Evolutionary conservation across 2,329 filamentous ascomycete genomes (phyloP).

Genomic region (Claviceps spartinae): DNA sequence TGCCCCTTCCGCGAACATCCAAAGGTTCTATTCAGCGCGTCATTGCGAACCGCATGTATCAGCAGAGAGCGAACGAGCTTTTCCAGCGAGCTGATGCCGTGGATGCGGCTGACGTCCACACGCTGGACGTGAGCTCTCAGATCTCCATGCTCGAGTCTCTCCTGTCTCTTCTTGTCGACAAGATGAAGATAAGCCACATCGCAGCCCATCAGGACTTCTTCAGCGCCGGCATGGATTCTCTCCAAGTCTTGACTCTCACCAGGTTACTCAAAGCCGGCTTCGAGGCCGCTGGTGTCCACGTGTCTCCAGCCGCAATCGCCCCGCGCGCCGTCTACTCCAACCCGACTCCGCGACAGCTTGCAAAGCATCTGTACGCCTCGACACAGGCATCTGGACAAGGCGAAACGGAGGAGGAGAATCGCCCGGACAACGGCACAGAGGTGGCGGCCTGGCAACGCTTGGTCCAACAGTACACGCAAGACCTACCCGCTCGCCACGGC

Average conservation of each 20-base stretch:
- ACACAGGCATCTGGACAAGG: slow-evolving; percentile 1
- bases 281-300: slow-evolving; percentile 7
- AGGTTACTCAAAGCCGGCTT: slow-evolving; percentile 11
- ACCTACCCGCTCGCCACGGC: slow-evolving; percentile 11
- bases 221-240: slow-evolving; percentile 24
- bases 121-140: slow-evolving; percentile 12
- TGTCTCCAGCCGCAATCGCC: slow-evolving; percentile 7
- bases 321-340: slow-evolving; percentile 17
- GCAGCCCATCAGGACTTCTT: slow-evolving; percentile 23
- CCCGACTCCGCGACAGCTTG: slow-evolving; percentile 15
- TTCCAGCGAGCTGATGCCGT: slow-evolving; percentile 18
- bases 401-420: neutral
- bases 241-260: slow-evolving; percentile 21
- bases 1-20: slow-evolving; percentile 29
- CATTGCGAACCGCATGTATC: slow-evolving; percentile 25
- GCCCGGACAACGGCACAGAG: neutral
- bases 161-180: slow-evolving; percentile 7
- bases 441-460: slow-evolving; percentile 8
- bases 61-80: slow-evolving; percentile 27
- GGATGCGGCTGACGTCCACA: neutral
- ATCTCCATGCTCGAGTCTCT: slow-evolving; percentile 14
- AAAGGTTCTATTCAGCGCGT: slow-evolving; percentile 34
- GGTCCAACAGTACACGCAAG: slow-evolving; percentile 16
- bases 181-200: slow-evolving; percentile 9
- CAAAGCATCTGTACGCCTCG: slow-evolving; percentile 5